These are phyloP conservation scores for Prototheca cutis DNA, from an alignment of 163 green algal species.

Conservation along the genomic window DNA sequence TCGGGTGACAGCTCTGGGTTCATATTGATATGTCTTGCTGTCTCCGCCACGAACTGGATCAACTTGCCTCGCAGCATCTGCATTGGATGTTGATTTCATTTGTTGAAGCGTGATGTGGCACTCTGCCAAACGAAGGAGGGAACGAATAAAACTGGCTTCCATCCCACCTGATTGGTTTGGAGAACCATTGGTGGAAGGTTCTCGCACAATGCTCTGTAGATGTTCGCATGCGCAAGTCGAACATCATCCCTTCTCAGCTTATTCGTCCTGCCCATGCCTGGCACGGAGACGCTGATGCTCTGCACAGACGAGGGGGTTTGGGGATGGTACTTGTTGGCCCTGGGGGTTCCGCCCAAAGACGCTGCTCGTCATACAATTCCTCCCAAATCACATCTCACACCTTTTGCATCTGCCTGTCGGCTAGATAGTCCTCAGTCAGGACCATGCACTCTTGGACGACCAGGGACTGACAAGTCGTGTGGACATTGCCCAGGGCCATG, in stretches of 20 bases:
- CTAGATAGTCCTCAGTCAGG: constrained; percentile 31
- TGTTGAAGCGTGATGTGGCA: too few relatives aligned
- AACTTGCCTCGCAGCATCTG: constrained; percentile 32
- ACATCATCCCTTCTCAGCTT: constrained; percentile 23
- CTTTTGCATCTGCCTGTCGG: constrained; percentile 6
- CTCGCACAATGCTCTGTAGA: constrained; percentile 39
- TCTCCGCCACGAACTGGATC: constrained; percentile 53
- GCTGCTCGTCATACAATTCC: too few relatives aligned
- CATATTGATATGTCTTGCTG: constrained; percentile 29
- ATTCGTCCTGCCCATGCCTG: constrained; percentile 12
- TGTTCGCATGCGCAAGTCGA: constrained; percentile 37
- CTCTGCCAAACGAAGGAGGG: too few relatives aligned
- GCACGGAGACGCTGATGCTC: constrained; percentile 21
- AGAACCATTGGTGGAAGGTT: constrained; percentile 29
- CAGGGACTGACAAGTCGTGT: constrained; percentile 18
- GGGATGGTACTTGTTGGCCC: too few relatives aligned
- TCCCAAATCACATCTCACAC: too few relatives aligned
- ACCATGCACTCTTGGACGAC: constrained; percentile 27
- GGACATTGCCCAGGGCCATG: constrained; percentile 35
- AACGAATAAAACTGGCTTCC: too few relatives aligned
- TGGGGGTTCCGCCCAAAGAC: too few relatives aligned
- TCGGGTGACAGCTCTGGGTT: constrained; percentile 28
- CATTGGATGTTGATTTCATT: not conserved
- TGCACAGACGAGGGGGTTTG: constrained; percentile 3
- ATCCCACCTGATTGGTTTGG: constrained; percentile 12